These are phyloP conservation scores for Plantago rigida DNA, from an alignment of 305 asterid species.

Conservation along the genomic window DNA sequence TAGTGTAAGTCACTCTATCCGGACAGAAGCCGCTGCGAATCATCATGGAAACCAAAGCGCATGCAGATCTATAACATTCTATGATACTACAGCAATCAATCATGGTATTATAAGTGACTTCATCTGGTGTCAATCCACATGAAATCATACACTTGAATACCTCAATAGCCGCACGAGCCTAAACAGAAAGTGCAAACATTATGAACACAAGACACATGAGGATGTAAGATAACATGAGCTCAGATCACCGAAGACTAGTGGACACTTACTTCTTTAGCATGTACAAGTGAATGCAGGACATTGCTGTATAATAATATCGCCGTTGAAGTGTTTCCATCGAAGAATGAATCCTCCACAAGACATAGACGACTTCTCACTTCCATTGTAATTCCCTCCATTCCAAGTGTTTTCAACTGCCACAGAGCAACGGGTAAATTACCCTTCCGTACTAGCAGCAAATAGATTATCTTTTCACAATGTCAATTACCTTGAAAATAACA, in stretches of 20 bases:
- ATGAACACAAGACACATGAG: conserved; percentile 15
- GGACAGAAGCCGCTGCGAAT: conserved; percentile 56
- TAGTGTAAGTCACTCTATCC: conserved; percentile 42
- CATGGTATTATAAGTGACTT: conserved; percentile 56
- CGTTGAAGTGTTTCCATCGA: conserved; percentile 22
- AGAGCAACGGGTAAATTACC: conserved; percentile 24
- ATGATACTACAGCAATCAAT: conserved; percentile 52
- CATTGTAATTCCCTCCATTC: conserved; percentile 63
- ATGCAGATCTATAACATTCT: conserved; percentile 59
- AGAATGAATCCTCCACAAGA: conserved; percentile 46
- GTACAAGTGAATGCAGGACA: conserved; percentile 63
- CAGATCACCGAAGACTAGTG: conserved; percentile 21
- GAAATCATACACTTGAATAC: conserved; percentile 60
- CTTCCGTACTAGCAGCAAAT: no score
- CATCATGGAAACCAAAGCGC: conserved; percentile 58
- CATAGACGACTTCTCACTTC: conserved; percentile 48
- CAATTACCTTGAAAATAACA: not conserved
- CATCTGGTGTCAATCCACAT: conserved; percentile 46
- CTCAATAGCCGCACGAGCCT: conserved; percentile 49
- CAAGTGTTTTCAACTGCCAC: conserved; percentile 60
- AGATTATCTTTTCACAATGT: not conserved
- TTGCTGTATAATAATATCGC: conserved; percentile 47
- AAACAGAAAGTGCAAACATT: conserved; percentile 11
- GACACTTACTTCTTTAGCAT: conserved; percentile 58
- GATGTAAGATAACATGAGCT: conserved; percentile 16